Evolutionary conservation across 139 green algal genomes (phyloP).

Genomic region (Chlorella sp.): DNA sequence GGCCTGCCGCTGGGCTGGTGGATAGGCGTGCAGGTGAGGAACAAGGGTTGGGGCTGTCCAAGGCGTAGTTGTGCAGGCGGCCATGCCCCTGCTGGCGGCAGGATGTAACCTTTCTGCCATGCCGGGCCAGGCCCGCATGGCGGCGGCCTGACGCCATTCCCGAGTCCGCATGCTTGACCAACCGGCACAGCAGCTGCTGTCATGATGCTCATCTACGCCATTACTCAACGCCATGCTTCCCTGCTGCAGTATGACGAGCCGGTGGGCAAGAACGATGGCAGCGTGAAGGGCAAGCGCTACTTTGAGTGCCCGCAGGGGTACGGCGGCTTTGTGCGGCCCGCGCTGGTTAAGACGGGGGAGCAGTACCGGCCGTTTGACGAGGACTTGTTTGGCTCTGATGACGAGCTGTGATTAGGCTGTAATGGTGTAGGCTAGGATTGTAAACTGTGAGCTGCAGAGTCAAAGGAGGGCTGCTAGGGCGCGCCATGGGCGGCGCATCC

Average conservation of each 20-base stretch:
- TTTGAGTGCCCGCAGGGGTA: constrained; percentile 80
- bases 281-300: constrained; percentile 78
- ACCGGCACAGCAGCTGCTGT: too few species aligned
- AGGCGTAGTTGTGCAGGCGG: too few species aligned
- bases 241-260: constrained; percentile 95
- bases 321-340: constrained; percentile 88
- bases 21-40: constrained; percentile 84
- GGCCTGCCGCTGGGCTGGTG: constrained; percentile 74
- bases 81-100: too few species aligned
- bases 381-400: constrained; percentile 77
- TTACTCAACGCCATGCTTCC: not conserved
- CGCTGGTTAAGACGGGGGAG: constrained; percentile 83
- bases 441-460: too few species aligned
- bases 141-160: constrained; percentile 64
- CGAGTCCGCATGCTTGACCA: too few species aligned
- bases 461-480: too few species aligned
- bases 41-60: constrained; percentile 37
- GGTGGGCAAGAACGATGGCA: constrained; percentile 96
- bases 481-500: too few species aligned
- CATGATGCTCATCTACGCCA: not conserved
- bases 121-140: constrained; percentile 45
- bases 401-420: constrained; percentile 96
- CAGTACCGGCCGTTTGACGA: constrained; percentile 87
- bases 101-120: constrained; percentile 84
- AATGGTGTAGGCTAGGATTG: too few species aligned